Evolutionary conservation across 2,329 filamentous ascomycete species (phyloP).

Genomic region (Microdochium paspali): DNA sequence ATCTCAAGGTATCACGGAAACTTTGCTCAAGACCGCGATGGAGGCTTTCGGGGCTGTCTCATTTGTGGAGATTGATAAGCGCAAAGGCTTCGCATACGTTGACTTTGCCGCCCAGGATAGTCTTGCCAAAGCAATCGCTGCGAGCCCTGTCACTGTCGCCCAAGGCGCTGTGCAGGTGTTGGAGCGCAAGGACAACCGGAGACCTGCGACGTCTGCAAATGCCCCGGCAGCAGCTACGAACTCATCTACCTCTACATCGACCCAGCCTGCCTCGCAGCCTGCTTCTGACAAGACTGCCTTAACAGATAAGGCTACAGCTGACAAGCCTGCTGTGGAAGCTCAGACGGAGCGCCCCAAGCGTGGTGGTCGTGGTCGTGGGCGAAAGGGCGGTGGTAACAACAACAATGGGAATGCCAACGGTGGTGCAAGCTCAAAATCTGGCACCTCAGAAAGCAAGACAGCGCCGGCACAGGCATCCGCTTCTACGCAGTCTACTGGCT

Average conservation of each 20-base stretch:
- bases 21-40: conserved; percentile 66
- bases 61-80: conserved; percentile 85
- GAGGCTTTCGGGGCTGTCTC: conserved; percentile 63
- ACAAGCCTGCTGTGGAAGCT: not conserved
- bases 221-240: conserved; percentile 2
- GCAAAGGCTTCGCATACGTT: conserved; percentile 90
- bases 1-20: conserved; percentile 84
- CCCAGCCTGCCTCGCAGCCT: not conserved
- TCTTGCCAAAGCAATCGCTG: conserved; percentile 69
- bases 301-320: not conserved
- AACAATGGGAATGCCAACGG: not conserved
- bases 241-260: not conserved
- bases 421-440: not conserved
- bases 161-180: conserved; percentile 82
- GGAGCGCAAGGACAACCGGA: conserved; percentile 60
- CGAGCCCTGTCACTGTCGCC: conserved; percentile 73
- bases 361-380: conserved; percentile 2
- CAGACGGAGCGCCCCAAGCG: conserved; percentile 1
- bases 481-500: not conserved
- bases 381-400: conserved; percentile 1
- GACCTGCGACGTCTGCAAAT: conserved; percentile 3
- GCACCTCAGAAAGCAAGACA: not conserved
- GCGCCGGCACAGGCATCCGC: not conserved
- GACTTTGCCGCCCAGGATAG: conserved; percentile 70
- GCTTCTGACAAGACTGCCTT: not conserved